Base-by-base conservation (phyloP, 306 rosid genomes). In the Psophocarpus tetragonolobus region DNA sequence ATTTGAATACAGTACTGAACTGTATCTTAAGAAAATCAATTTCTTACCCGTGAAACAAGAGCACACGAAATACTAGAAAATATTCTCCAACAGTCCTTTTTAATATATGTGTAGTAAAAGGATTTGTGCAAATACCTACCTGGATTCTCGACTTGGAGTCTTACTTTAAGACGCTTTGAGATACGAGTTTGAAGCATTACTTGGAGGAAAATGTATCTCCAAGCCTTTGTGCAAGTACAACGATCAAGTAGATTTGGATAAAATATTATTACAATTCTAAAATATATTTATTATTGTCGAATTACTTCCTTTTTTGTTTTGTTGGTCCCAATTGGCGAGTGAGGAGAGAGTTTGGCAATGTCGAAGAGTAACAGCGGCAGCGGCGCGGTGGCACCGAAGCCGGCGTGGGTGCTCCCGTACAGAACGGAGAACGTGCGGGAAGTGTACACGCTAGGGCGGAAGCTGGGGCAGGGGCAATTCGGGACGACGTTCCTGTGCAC, bases 381-480 rank as follows among this genome's bases (percentile, higher is more conserved):
- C 21, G 54, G 73, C 14, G 17, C 66, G 15, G 23, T 42, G 13
- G 74, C 87, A 33, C 38, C 77, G 27, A 85, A 85, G 60, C 78
- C 83, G 15, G 56, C 70, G 23, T 85, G 89, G 84, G 87, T 87
- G 8, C 85, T 85, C 38, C 89, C 91, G 1, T 45, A 85, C 15
- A 35, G 47, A 20, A 87, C 91, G 1, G 76, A 85, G 18, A 78
- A 82, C 41, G 71, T 88, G 17, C 33, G 42, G 0, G 88, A 88
- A 12, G 61, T 76, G 5, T 88, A 88, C 85, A 58, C 84, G 2
- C 27, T 86, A 10, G 88, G 90, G 0, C 81, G 68, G 12, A 82
- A 84, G 21, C 81, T 88, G 13, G 92, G 92, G 2, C 83, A 84
- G 32, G 92, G 92, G 6, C 90, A 84, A 64, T 88, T 88, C 24